phyloP scores from a whole-genome alignment of 2,329 filamentous ascomycete species.

The Exophiala sp. region DNA sequence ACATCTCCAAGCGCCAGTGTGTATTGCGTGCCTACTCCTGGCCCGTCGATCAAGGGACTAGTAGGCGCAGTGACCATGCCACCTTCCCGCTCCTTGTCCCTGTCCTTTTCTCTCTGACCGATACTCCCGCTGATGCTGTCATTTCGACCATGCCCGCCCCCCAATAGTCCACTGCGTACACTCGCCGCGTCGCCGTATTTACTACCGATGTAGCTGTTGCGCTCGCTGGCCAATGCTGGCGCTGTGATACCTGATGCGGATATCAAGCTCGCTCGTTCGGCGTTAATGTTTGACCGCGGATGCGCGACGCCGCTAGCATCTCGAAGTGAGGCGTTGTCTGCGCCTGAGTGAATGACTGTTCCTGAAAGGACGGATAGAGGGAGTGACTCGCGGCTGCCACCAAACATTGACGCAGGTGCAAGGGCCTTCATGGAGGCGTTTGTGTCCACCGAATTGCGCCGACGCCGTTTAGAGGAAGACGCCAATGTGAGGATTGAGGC shows the following conservation, averaged over 20 bases:
- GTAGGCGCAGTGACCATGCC: constrained; percentile 26
- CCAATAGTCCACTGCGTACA: constrained; percentile 71
- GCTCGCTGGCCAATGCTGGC: constrained; percentile 66
- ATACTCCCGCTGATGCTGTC: constrained; percentile 27
- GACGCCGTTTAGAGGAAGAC: constrained; percentile 61
- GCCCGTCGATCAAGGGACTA: constrained; percentile 22
- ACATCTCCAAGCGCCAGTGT: constrained; percentile 7
- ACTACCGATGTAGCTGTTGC: constrained; percentile 74
- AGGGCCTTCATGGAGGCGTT: constrained; percentile 65
- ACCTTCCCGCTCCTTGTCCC: constrained; percentile 17
- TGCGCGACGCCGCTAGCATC: constrained; percentile 41
- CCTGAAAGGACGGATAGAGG: constrained; percentile 61
- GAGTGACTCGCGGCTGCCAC: constrained; percentile 61
- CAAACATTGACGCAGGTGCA: constrained; percentile 62
- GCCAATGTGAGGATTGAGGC: constrained; percentile 64
- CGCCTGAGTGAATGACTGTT: constrained; percentile 47
- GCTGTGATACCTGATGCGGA: constrained; percentile 64
- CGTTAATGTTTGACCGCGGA: constrained; percentile 53
- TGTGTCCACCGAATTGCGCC: constrained; percentile 61
- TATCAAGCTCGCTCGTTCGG: constrained; percentile 67
- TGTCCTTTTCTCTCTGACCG: constrained; percentile 16
- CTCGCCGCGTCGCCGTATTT: constrained; percentile 67
- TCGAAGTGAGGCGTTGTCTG: constrained; percentile 36
- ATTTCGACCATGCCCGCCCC: constrained; percentile 52
- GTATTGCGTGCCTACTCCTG: constrained; percentile 9